phyloP scores from a whole-genome alignment of 2,329 filamentous ascomycete genomes.

The Diaporthe velutina region DNA sequence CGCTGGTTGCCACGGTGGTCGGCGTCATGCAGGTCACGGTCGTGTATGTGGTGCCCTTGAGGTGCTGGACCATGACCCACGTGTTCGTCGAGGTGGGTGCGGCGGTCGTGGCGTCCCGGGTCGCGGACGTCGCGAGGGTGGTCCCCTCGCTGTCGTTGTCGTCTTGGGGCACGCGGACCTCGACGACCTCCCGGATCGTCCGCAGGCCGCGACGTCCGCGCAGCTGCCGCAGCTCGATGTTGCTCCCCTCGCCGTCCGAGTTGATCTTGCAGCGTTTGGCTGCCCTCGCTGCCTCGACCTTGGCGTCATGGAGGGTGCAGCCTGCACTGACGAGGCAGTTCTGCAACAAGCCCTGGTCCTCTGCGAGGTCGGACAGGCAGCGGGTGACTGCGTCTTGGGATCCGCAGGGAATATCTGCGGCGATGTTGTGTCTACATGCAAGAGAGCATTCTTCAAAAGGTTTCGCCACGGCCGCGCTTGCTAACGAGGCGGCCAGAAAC shows the following conservation, averaged over 20 bases:
- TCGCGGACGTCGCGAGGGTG: slow-evolving; percentile 5
- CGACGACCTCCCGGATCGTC: not conserved
- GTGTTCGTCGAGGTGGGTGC: slow-evolving; percentile 38
- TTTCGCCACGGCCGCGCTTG: slow-evolving; percentile 8
- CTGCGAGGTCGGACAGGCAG: slow-evolving; percentile 10
- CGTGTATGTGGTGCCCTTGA: slow-evolving; percentile 44
- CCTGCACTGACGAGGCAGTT: slow-evolving; percentile 28
- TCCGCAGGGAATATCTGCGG: slow-evolving; percentile 21
- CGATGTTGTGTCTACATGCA: not conserved
- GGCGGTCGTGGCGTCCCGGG: slow-evolving; percentile 29
- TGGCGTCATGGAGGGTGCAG: slow-evolving; percentile 16
- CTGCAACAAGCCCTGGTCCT: slow-evolving; percentile 15
- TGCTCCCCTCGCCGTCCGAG: not conserved
- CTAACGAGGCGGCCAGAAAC: not conserved
- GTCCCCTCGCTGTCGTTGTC: slow-evolving; percentile 36
- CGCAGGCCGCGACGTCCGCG: not conserved
- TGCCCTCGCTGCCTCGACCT: slow-evolving; percentile 12
- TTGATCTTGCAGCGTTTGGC: not conserved
- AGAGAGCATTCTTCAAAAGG: not conserved
- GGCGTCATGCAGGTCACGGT: slow-evolving; percentile 53
- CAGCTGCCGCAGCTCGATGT: slow-evolving; percentile 6
- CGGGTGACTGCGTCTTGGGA: not conserved
- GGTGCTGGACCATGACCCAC: slow-evolving; percentile 35
- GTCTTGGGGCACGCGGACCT: slow-evolving; percentile 29
- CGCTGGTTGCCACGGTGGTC: slow-evolving; percentile 49